Evolutionary conservation across 2,329 filamentous ascomycete genomes (phyloP).

Genomic region (Aureobasidium musti): DNA sequence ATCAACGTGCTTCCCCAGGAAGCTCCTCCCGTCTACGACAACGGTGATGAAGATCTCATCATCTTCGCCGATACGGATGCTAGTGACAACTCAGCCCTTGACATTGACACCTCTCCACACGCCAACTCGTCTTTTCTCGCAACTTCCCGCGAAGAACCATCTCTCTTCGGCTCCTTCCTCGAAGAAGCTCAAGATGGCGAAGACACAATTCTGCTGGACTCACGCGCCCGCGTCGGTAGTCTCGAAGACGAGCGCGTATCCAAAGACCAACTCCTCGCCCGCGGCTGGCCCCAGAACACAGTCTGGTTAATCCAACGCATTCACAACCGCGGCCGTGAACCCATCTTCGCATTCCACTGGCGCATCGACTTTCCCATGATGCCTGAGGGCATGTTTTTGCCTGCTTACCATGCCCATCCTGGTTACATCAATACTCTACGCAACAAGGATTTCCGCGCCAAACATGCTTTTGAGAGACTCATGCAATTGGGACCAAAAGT

Average conservation of each 20-base stretch:
- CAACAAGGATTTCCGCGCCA: conserved; percentile 52
- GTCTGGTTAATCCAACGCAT: conserved; percentile 57
- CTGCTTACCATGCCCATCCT: not conserved
- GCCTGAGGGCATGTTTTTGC: conserved; percentile 54
- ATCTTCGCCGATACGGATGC: conserved; percentile 6
- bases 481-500: conserved; percentile 55
- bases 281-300: conserved; percentile 56
- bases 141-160: not conserved
- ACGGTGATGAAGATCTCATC: conserved; percentile 6
- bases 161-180: conserved; percentile 9
- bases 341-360: conserved; percentile 57
- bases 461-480: conserved; percentile 53
- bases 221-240: conserved; percentile 21
- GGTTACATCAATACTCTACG: conserved; percentile 51
- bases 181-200: conserved; percentile 9
- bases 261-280: conserved; percentile 41
- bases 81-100: not conserved
- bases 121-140: not conserved
- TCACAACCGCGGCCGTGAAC: conserved; percentile 58
- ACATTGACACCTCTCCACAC: not conserved
- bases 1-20: not conserved
- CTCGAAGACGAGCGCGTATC: conserved; percentile 22
- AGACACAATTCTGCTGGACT: conserved; percentile 5
- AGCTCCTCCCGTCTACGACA: not conserved
- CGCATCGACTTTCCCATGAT: conserved; percentile 56